Evolutionary conservation across 371 early-diverging fungal species (phyloP).

Genomic region (Mortierella sp.): DNA sequence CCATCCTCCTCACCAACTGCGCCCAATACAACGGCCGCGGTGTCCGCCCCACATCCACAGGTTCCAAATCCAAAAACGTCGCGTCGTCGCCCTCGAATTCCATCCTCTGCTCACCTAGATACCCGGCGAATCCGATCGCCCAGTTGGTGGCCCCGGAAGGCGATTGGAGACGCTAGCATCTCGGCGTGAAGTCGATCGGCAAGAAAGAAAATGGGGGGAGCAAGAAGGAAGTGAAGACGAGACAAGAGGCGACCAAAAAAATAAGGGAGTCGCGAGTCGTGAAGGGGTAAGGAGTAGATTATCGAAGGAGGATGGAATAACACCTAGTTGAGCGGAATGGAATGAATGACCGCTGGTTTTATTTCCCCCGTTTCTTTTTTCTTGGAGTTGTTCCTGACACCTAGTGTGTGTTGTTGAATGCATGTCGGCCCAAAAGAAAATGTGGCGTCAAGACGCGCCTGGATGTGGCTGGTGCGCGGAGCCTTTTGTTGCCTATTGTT

Average conservation of each 20-base stretch:
- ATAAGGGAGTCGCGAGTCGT: no score
- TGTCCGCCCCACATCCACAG: not conserved
- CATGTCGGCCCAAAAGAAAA: not conserved
- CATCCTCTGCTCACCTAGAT: not conserved
- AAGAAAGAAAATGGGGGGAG: no score
- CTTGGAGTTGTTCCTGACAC: not conserved
- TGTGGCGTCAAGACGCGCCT: not conserved
- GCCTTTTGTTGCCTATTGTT: not conserved
- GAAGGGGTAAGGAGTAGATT: not conserved
- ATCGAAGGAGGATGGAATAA: not conserved
- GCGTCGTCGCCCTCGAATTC: conserved; percentile 42
- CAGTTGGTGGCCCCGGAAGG: conserved; percentile 51
- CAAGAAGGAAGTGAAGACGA: not conserved
- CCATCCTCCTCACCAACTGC: conserved; percentile 38
- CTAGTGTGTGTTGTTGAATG: not conserved
- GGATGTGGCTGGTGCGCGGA: not conserved
- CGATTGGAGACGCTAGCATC: conserved; percentile 25
- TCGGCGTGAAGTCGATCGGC: no score
- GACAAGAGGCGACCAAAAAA: not conserved
- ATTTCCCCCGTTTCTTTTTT: not conserved
- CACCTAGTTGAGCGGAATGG: not conserved
- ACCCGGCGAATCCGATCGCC: conserved; percentile 23
- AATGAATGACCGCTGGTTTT: not conserved
- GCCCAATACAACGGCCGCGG: conserved; percentile 47
- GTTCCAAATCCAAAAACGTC: conserved; percentile 26